Evolutionary conservation across 2,329 filamentous ascomycete species (phyloP), one percentile per base, ranked within the genome.

Genomic region (Thielaviopsis punctulata): DNA sequence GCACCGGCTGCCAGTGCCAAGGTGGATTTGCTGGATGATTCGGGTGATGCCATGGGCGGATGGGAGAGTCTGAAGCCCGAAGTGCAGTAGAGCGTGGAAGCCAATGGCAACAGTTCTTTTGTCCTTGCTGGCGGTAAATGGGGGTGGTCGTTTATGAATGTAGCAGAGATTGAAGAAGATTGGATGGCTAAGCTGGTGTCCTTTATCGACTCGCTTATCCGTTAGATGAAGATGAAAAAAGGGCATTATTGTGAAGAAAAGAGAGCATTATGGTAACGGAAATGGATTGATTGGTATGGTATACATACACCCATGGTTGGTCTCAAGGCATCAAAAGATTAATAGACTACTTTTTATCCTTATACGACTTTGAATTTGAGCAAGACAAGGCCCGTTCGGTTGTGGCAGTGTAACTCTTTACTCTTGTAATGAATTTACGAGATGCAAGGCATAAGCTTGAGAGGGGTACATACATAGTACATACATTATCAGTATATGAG

Each of bases 61-160:
- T 79, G 75, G 74, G 73, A 77, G 59, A 72, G 74, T 4, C 59
- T 79, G 59, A 74, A 74, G 60, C 75, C 75, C 23, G 48, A 54
- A 19, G 36, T 18, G n/a, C 36, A 41, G 36, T 41, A 41, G 36
- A 41, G n/a, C 36, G 2, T 41, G n/a, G 36, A 41, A 7, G 36
- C 36, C 15, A 19, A 41, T 18, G 36, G 36, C n/a, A 19, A 41
- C 7, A 8, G 19, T 19, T 41, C n/a, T 15, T 18, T 41, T 15
- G n/a, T 8, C n/a, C 3, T 41, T 18, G 3, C 18, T 41, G 36
- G 36, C n/a, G 36, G n/a, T 19, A 41, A 41, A 19, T 41, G 13
- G 36, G 36, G 19, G 36, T 41, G 36, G 36, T 19, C 8, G 36
- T 41, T 41, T 19, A n/a, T 41, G 36, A 41, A n/a, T 19, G n/a